Conservation (phyloP, 2,329 filamentous ascomycete species). For the Aspergillus fructus region DNA sequence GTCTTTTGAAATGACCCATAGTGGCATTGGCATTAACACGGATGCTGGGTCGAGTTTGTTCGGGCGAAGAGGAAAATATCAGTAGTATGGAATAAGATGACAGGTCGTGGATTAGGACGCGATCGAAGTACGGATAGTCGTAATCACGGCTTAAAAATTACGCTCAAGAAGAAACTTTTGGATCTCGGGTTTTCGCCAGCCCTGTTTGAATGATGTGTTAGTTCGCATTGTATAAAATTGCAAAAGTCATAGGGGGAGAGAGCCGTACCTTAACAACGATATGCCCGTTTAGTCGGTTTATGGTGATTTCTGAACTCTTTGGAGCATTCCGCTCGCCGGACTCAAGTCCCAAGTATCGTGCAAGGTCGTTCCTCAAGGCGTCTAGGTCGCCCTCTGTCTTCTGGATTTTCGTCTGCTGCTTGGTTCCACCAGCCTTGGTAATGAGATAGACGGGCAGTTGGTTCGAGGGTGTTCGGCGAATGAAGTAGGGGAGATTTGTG, state of each 20-base stretch:
- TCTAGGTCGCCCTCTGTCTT: conserved; percentile 73
- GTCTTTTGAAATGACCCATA: not conserved
- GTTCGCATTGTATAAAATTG: not conserved
- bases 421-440: conserved; percentile 72
- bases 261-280: conserved; percentile 67
- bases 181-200: conserved; percentile 51
- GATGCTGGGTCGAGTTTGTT: not conserved
- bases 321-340: conserved; percentile 39
- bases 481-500: conserved; percentile 62
- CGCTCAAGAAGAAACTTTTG: conserved; percentile 49
- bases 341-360: conserved; percentile 57
- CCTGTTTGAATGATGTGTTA: conserved; percentile 34
- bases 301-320: conserved; percentile 41
- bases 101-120: conserved; percentile 12
- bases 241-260: conserved; percentile 12
- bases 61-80: not conserved
- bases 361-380: conserved; percentile 64
- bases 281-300: conserved; percentile 67
- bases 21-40: not conserved
- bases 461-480: conserved; percentile 68
- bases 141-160: conserved; percentile 36
- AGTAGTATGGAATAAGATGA: not conserved
- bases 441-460: conserved; percentile 76
- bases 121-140: not conserved
- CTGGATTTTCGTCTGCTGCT: conserved; percentile 71